Percentiles rank a stretch among this genome's conserved stretches.
These are phyloP conservation scores for Blastomyces silverae DNA, from an alignment of 2,329 filamentous ascomycete species.

Conservation along the genomic window DNA sequence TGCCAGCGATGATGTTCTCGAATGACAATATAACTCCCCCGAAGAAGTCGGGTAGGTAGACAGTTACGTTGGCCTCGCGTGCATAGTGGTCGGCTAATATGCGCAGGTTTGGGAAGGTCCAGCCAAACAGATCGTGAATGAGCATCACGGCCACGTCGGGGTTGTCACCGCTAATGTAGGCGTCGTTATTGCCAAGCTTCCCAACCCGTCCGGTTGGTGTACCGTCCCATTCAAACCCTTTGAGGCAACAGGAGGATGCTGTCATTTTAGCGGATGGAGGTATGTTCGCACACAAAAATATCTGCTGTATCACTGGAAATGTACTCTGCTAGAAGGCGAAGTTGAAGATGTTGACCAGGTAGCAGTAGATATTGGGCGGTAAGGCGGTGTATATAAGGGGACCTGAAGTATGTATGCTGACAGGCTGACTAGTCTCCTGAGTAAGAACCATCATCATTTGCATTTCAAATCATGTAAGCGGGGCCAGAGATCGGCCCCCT, in stretches of 20 bases:
- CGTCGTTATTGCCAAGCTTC: conserved; percentile 30
- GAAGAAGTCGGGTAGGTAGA: conserved; percentile 39
- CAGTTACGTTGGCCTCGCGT: conserved; percentile 40
- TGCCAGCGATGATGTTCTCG: background rate
- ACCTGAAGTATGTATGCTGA: background rate
- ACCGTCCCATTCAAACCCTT: conserved; percentile 40
- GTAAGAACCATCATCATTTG: background rate
- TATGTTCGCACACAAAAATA: background rate
- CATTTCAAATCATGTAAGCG: background rate
- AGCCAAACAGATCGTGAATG: conserved; percentile 41
- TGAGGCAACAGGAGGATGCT: conserved; percentile 21
- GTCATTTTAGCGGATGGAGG: background rate
- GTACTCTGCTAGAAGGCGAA: background rate
- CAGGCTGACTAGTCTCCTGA: background rate
- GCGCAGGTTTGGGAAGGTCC: conserved; percentile 42
- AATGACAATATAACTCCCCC: background rate
- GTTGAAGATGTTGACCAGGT: background rate
- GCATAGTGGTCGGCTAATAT: conserved; percentile 46
- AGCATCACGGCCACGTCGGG: conserved; percentile 33
- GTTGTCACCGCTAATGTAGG: conserved; percentile 38
- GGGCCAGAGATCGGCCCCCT: background rate
- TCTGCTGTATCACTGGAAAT: background rate
- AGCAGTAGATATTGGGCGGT: background rate
- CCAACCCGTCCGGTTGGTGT: conserved; percentile 31
- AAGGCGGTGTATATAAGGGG: background rate